phyloP scores from a whole-genome alignment of 257 asterid genomes.

The Cinchona pubescens region DNA sequence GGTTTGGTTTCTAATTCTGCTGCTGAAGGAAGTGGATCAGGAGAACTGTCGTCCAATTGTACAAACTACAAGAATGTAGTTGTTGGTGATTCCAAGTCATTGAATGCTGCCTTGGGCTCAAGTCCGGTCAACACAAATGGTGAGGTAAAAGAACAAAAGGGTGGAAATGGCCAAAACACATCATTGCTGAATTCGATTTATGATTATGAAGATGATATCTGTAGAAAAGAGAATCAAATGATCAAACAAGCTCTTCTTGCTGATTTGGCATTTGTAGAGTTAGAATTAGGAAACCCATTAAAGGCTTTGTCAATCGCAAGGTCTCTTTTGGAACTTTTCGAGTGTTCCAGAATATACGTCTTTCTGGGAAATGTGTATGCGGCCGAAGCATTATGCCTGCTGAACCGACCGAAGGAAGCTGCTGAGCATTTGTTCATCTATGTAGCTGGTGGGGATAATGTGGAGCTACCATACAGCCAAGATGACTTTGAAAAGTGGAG shows the following conservation, averaged over 20 bases:
- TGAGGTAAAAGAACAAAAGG: constrained; percentile 67
- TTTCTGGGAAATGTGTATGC: constrained; percentile 69
- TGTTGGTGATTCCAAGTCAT: constrained; percentile 41
- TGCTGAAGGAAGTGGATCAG: constrained; percentile 44
- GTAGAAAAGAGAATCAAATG: constrained; percentile 57
- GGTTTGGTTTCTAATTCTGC: constrained; percentile 24
- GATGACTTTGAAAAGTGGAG: constrained; percentile 70
- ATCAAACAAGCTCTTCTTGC: constrained; percentile 67
- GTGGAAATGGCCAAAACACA: constrained; percentile 46
- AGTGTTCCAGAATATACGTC: constrained; percentile 48
- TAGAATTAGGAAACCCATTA: constrained; percentile 64
- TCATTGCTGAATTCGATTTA: constrained; percentile 45
- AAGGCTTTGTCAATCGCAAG: constrained; percentile 57
- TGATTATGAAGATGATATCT: constrained; percentile 47
- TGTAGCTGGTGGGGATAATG: constrained; percentile 43
- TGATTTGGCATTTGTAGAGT: constrained; percentile 70
- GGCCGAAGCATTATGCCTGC: constrained; percentile 83
- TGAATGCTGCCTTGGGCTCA: constrained; percentile 27
- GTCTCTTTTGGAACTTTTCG: constrained; percentile 52
- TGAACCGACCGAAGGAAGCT: constrained; percentile 74
- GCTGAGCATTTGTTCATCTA: constrained; percentile 50
- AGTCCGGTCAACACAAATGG: constrained; percentile 53
- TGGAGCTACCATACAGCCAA: constrained; percentile 58
- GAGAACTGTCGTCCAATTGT: constrained; percentile 35
- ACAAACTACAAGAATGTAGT: constrained; percentile 31